Evolutionary conservation across 192 early-diverging fungal genomes (phyloP).

Genomic region (Entomortierella parvispora): DNA sequence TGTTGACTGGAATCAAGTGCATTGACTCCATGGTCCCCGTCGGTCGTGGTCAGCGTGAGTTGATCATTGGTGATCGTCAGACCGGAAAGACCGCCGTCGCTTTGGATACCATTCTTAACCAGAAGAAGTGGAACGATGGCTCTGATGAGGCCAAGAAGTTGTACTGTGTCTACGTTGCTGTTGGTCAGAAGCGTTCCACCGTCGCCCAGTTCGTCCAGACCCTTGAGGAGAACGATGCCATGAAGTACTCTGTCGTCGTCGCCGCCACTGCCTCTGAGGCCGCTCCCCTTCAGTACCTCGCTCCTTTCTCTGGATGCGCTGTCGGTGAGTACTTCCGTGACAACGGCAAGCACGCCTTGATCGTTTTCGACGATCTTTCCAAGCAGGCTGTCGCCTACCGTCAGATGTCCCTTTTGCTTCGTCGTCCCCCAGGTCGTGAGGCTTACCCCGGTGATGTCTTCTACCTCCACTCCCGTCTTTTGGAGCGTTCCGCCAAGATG

Average conservation of each 20-base stretch:
- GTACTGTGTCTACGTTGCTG: constrained; percentile 99
- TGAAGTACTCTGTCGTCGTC: constrained; percentile 99
- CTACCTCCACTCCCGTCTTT: constrained; percentile 99
- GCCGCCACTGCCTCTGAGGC: too few species aligned
- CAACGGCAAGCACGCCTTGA: too few species aligned
- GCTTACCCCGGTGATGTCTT: constrained; percentile 99
- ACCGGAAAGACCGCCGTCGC: constrained; percentile 99
- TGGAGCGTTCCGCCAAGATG: constrained; percentile 99
- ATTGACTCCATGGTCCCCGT: constrained; percentile 99
- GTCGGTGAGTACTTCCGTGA: too few species aligned
- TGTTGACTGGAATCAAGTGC: constrained; percentile 99
- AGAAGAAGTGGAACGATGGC: constrained; percentile 98
- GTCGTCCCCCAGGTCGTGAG: constrained; percentile 99
- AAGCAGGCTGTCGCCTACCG: constrained; percentile 99
- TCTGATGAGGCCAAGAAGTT: constrained; percentile 97
- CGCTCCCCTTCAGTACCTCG: too few species aligned
- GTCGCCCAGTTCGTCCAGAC: constrained; percentile 99
- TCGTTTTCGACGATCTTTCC: too few species aligned
- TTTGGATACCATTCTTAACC: constrained; percentile 99
- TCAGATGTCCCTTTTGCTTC: constrained; percentile 99
- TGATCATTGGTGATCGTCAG: constrained; percentile 99
- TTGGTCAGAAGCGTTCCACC: constrained; percentile 99
- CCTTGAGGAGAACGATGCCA: constrained; percentile 94
- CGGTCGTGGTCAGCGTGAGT: constrained; percentile 99
- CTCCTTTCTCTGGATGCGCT: too few species aligned